Percentiles rank a stretch among this genome's conserved stretches.
Conservation (phyloP, 306 rosid species). For the Luffa acutangula region DNA sequence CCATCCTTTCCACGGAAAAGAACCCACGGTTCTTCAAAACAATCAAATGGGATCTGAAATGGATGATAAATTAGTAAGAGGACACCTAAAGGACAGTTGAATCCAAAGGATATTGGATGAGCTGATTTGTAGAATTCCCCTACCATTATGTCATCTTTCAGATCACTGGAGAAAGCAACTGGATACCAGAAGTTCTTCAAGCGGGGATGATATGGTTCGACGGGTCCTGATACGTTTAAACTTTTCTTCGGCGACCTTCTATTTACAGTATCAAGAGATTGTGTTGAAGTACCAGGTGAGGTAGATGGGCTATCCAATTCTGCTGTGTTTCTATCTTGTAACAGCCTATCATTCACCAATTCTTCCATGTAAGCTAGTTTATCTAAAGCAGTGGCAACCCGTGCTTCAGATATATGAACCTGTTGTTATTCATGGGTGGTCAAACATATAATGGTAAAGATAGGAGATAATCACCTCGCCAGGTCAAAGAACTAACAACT, state of each 20-base stretch:
- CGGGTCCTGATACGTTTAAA: slow-evolving; percentile 85
- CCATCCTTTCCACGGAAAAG: slow-evolving; percentile 91
- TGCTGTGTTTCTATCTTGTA: slow-evolving; percentile 41
- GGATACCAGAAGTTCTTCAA: slow-evolving; percentile 99
- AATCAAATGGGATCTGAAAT: slow-evolving; percentile 85
- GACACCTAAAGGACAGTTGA: background rate
- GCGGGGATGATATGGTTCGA: slow-evolving; percentile 70
- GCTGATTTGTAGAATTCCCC: background rate
- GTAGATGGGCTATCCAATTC: slow-evolving; percentile 39
- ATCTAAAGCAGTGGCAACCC: slow-evolving; percentile 85
- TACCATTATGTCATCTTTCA: slow-evolving; percentile 88
- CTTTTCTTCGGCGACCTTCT: slow-evolving; percentile 36
- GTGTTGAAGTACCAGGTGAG: slow-evolving; percentile 45
- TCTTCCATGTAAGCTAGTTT: slow-evolving; percentile 98
- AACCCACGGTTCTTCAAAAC: slow-evolving; percentile 95
- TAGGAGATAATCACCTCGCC: background rate
- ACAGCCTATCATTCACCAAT: slow-evolving; percentile 73
- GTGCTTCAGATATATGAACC: slow-evolving; percentile 96
- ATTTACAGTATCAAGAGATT: slow-evolving; percentile 21
- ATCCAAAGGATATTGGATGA: background rate
- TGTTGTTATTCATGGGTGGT: slow-evolving; percentile 32
- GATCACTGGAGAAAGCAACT: slow-evolving; percentile 65
- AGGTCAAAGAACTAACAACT: background rate
- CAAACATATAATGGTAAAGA: background rate
- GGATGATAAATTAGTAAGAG: slow-evolving; percentile 18